phyloP scores from a whole-genome alignment of 2,329 filamentous ascomycete species.

The Cytospora paraplurivora region DNA sequence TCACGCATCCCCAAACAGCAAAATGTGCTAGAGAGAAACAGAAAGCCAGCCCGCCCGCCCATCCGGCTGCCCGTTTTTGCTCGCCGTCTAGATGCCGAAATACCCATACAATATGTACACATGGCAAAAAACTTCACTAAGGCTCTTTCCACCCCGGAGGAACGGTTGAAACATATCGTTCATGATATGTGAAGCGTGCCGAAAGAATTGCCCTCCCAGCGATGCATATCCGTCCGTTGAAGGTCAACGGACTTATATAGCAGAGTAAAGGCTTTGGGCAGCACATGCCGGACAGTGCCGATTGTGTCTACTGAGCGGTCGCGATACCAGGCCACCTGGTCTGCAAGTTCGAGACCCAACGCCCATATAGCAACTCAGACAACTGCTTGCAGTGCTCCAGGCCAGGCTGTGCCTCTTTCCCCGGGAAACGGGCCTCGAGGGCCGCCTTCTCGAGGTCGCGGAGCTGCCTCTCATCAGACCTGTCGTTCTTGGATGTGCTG shows the following conservation, averaged over 20 bases:
- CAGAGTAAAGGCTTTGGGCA: not conserved
- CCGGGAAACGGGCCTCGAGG: constrained; percentile 57
- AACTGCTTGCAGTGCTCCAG: constrained; percentile 93
- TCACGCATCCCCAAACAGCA: not conserved
- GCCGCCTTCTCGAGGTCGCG: constrained; percentile 51
- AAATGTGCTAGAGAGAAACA: constrained; percentile 5
- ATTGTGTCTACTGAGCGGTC: constrained; percentile 31
- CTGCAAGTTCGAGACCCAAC: constrained; percentile 85
- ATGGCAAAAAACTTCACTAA: not conserved
- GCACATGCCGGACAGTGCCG: too few relatives aligned
- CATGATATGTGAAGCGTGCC: constrained; percentile 10
- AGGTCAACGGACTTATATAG: not conserved
- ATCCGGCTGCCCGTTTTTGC: not conserved
- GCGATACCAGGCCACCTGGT: constrained; percentile 62
- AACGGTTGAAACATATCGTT: not conserved
- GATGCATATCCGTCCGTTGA: not conserved
- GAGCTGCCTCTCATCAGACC: constrained; percentile 36
- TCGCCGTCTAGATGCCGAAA: constrained; percentile 3
- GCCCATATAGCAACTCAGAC: constrained; percentile 84
- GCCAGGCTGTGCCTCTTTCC: constrained; percentile 60
- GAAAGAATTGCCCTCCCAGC: not conserved
- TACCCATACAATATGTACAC: not conserved
- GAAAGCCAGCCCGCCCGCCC: not conserved
- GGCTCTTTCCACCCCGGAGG: not conserved
- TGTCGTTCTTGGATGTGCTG: constrained; percentile 32